Base-by-base conservation (phyloP, 257 asterid genomes). In the Plantago major region DNA sequence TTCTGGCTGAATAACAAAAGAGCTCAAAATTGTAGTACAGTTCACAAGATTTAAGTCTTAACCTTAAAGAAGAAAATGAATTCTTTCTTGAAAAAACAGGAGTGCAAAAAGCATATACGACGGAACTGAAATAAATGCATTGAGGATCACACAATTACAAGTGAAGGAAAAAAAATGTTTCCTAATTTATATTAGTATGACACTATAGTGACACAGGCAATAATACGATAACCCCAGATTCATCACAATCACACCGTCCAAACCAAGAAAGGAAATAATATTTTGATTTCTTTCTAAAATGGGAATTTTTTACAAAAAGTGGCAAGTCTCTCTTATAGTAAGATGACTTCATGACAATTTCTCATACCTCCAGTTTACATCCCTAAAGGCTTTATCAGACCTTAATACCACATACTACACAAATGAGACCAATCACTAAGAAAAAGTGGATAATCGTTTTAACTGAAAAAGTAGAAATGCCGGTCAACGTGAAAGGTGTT, bases 1-100 rank as follows among this genome's bases (percentile, higher is more conserved):
- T 79, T 87, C 85, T 93, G 99, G 82, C 99, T 92, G 81, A 76
- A 85, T 49, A 70, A 67, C 49, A 62, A 65, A 38, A 51, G 10
- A 17, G 46, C 30, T 52, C 42, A 52, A 43, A 12, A 28, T 53
- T 30, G 46, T 38, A 18, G 33, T 11, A 52, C 60, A 44, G 49
- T 48, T 65, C 53, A 30, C 42, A 67, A 48, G 52, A 19, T n/a
- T n/a, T 38, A 30, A 42, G 15, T 52, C 40, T 52, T 52, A n/a
- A 52, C 5, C 11, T n/a, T n/a, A 5, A 52, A 52, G 58, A n/a
- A n/a, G n/a, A n/a, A n/a, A n/a, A n/a, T n/a, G n/a, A n/a, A n/a
- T n/a, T n/a, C n/a, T n/a, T n/a, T n/a, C n/a, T n/a, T n/a, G 6
- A n/a, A 22, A 26, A 52, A 52, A 42, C 17, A 38, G 48, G 10